Percentiles rank a stretch among this genome's conserved stretches.
Evolutionary conservation across 495 filamentous ascomycete species (phyloP).

Genomic region (Cenococcum geophilum): DNA sequence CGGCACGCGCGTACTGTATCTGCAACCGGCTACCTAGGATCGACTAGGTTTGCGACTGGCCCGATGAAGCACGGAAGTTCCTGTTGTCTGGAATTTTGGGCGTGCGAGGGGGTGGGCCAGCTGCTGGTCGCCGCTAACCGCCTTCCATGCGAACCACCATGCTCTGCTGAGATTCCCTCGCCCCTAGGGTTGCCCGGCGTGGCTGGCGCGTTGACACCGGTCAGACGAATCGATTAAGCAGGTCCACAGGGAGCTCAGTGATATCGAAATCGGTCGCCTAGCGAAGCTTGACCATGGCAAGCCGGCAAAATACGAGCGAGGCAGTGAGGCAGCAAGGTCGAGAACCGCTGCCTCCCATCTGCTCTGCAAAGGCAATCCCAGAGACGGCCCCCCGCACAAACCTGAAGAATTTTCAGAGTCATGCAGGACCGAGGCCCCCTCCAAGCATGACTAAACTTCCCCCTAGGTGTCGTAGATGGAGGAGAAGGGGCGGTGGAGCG

Average conservation of each 20-base stretch:
- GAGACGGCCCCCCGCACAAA: not conserved
- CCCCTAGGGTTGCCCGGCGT: too few species aligned
- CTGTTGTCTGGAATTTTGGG: too few species aligned
- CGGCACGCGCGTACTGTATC: not conserved
- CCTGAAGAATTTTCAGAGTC: not conserved
- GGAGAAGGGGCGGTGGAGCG: conserved; percentile 7
- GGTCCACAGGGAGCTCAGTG: too few species aligned
- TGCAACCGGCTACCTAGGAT: not conserved
- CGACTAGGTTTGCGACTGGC: not conserved
- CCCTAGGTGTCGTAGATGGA: not conserved
- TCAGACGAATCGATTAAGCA: too few species aligned
- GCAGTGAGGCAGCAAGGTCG: not conserved
- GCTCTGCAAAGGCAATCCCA: not conserved
- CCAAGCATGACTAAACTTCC: not conserved
- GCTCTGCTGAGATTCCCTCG: too few species aligned
- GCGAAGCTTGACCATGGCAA: too few species aligned
- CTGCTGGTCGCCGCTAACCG: too few species aligned
- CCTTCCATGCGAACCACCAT: too few species aligned
- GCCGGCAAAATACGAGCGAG: conserved; percentile 7
- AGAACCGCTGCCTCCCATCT: not conserved
- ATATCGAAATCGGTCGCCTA: not conserved
- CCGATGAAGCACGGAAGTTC: too few species aligned
- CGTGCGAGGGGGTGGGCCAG: too few species aligned
- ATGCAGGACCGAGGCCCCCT: not conserved
- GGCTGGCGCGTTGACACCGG: too few species aligned